Evolutionary conservation across 129 eudicot genomes (phyloP).

Genomic region (Pseudognaphalium luteoalbum): DNA sequence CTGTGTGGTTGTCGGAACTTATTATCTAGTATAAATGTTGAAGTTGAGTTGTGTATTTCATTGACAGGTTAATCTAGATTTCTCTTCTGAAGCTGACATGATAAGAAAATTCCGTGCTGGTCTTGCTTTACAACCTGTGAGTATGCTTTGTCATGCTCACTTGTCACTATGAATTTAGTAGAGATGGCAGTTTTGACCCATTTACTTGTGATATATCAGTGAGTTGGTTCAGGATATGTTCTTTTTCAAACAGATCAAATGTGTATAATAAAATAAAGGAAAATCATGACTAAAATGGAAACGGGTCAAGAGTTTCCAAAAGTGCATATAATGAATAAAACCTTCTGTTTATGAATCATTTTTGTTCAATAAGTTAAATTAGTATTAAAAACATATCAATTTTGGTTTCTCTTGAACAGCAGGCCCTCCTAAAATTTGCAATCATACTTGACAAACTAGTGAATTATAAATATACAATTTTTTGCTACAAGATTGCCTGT

Average conservation of each 20-base stretch:
- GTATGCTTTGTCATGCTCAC: constrained; percentile 32
- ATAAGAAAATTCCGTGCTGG: constrained; percentile 95
- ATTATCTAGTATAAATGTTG: too few relatives aligned
- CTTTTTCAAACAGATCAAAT: neutral
- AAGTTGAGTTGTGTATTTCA: neutral
- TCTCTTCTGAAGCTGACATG: constrained; percentile 98
- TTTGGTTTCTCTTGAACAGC: neutral
- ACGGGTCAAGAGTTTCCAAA: neutral
- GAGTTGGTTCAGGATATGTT: neutral
- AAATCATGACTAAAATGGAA: neutral
- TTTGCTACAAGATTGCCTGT: neutral
- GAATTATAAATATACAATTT: neutral
- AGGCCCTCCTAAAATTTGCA: neutral
- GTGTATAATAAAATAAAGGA: neutral
- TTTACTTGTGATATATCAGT: neutral
- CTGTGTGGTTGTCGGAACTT: too few relatives aligned
- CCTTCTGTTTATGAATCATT: too few relatives aligned
- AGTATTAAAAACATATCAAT: neutral
- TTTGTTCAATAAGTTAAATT: neutral
- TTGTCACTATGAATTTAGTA: neutral
- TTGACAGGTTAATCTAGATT: constrained; percentile 88
- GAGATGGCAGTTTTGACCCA: constrained; percentile 9
- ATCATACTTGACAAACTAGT: neutral
- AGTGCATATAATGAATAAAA: neutral
- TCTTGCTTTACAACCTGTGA: constrained; percentile 97